Base-by-base conservation (phyloP, 225 moss, liverwort and hornwort genomes). In the Marchantia polymorpha region DNA sequence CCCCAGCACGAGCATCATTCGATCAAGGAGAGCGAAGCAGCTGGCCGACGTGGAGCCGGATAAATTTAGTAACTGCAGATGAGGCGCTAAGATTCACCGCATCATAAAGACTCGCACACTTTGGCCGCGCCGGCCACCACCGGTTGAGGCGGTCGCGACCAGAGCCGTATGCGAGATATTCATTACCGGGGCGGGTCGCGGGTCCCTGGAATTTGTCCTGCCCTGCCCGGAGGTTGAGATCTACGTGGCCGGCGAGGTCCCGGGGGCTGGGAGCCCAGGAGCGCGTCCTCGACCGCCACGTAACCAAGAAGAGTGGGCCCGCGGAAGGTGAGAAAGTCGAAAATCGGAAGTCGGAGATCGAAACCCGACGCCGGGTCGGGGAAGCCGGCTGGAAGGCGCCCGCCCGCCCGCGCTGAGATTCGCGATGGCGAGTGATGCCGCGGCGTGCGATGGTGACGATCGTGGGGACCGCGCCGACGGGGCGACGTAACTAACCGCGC, bases 401-500 rank as follows among this genome's bases (percentile, higher is more conserved):
- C 23, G 73, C 3, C 16, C 49, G 23, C 52, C 12, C 23, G 73
- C 3, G 12, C 52, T 52, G 7, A 52, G 26, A 53, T 22, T 3
- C 26, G 67, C 15, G 19, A 14, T 70, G 70, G 20, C 11, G 13
- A 27, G 20, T 14, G 13, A 27, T 52, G 74, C 26, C 30, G 74
- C 26, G 13, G 27, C 74, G 29, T 75, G 30, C 29, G 74, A 75
- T 75, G 55, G 19, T 55, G 19, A 58, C 22, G 58, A 74, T 74
- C 73, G 27, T 26, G 55, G 14, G 73, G 75, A 58, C 39, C 17
- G 8, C 14, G 19, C 3, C 59, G 3, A 54, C 31, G 56, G 75
- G 8, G 29, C 75, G 39, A 49, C 64, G 61, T 64, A 77, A 77
- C 77, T 50, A 64, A 77, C 77, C 77, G 19, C 20, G 16, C 48